Percentiles rank a stretch among this genome's conserved stretches.
Conservation (phyloP, 2,329 filamentous ascomycete species). For the Phialocephala subalpina region DNA sequence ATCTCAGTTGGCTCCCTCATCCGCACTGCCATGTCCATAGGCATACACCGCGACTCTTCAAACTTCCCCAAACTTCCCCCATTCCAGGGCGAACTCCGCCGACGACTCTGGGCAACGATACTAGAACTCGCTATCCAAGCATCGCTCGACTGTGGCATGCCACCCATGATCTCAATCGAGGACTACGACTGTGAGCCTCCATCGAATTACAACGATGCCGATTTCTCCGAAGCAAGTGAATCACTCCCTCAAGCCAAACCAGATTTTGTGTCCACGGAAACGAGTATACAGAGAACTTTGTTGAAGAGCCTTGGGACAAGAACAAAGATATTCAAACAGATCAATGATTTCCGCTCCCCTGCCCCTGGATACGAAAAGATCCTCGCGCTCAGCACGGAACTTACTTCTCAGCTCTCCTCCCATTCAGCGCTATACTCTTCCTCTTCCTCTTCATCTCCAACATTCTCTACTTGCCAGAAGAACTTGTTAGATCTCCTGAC, state of each 20-base stretch:
- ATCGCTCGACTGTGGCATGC: constrained; percentile 58
- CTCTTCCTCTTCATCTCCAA: constrained; percentile 11
- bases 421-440: neutral
- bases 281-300: constrained; percentile 57
- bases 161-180: constrained; percentile 53
- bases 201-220: constrained; percentile 59
- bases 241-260: constrained; percentile 35
- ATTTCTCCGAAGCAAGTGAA: constrained; percentile 50
- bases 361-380: constrained; percentile 56
- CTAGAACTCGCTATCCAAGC: constrained; percentile 62
- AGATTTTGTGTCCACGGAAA: constrained; percentile 51
- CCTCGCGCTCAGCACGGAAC: constrained; percentile 53
- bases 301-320: constrained; percentile 53
- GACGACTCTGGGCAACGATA: constrained; percentile 64
- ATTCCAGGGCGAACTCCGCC: constrained; percentile 60
- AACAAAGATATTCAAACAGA: constrained; percentile 52
- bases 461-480: constrained; percentile 39
- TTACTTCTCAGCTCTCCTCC: constrained; percentile 46
- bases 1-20: constrained; percentile 57
- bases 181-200: constrained; percentile 61
- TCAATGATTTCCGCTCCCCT: constrained; percentile 54
- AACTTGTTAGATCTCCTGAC: constrained; percentile 60
- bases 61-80: constrained; percentile 56
- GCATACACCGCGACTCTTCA: constrained; percentile 63
- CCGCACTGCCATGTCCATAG: constrained; percentile 63